Conservation (phyloP, 352 stramenopile species). For the Globisporangium barbulae region DNA sequence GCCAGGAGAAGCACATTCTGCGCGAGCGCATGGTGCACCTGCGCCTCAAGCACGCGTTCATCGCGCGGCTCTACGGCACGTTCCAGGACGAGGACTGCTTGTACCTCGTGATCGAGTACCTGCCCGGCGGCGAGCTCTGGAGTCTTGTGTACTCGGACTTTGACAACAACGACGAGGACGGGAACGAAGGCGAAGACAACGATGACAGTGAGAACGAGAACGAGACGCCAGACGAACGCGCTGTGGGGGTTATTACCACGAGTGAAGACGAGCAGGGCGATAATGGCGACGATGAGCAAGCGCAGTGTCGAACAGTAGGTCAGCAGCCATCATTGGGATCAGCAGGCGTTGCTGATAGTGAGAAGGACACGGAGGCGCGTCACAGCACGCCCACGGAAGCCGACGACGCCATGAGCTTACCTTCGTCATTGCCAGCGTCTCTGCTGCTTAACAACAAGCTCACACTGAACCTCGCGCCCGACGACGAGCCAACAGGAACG, state of each 20-base stretch:
- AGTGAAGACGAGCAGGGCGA: not conserved
- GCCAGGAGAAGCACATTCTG: slow-evolving; percentile 78
- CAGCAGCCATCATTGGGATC: not conserved
- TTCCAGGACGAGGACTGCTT: slow-evolving; percentile 84
- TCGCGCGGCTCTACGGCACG: slow-evolving; percentile 66
- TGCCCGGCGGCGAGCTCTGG: slow-evolving; percentile 77
- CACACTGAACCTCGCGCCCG: not conserved
- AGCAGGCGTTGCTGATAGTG: not conserved
- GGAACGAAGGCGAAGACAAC: slow-evolving; percentile 18
- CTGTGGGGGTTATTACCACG: not conserved
- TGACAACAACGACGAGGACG: slow-evolving; percentile 24
- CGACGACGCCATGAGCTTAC: not conserved
- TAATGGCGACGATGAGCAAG: not conserved
- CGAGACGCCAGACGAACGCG: not conserved
- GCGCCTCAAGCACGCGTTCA: slow-evolving; percentile 61
- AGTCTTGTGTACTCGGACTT: slow-evolving; percentile 67
- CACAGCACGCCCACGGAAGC: not conserved
- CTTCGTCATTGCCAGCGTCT: not conserved
- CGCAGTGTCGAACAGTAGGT: not conserved
- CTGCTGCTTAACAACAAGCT: slow-evolving; percentile 5
- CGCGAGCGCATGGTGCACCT: slow-evolving; percentile 68
- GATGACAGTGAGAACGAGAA: not conserved
- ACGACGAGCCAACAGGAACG: not conserved
- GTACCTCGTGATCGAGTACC: slow-evolving; percentile 80
- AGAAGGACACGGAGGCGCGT: slow-evolving; percentile 11